A percentile compares a stretch with the other conserved stretches of the same genome.
Evolutionary conservation across 1,284 basidiomycete species (phyloP).

Genomic region (Ceratobasidium sp.): DNA sequence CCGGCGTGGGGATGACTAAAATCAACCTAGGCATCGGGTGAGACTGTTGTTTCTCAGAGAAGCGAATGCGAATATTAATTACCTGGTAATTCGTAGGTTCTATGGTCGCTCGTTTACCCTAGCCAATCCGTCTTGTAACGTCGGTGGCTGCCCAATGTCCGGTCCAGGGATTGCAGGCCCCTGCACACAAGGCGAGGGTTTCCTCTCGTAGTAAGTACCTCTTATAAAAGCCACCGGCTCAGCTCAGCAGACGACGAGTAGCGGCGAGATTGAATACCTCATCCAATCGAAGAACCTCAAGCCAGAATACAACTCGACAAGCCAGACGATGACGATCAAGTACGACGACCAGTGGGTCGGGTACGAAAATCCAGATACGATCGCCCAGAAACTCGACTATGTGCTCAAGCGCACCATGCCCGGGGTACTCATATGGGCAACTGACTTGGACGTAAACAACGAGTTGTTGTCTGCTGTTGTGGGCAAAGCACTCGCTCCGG

Average conservation of each 20-base stretch:
- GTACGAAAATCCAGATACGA: conserved; percentile 32
- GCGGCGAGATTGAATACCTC: conserved; percentile 35
- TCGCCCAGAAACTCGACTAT: conserved; percentile 32
- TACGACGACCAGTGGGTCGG: conserved; percentile 40
- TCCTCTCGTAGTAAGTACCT: conserved; percentile 20
- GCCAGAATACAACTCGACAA: conserved; percentile 26
- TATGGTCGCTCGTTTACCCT: conserved; percentile 41
- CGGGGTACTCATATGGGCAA: conserved; percentile 35
- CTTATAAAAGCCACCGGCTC: neutral
- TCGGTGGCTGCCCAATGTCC: conserved; percentile 31
- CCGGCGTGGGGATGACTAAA: conserved; percentile 21
- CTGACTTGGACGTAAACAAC: conserved; percentile 34
- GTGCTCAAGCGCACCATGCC: conserved; percentile 37
- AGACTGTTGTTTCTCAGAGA: neutral
- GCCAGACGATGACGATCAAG: conserved; percentile 35
- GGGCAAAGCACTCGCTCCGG: conserved; percentile 11
- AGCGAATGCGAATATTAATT: neutral
- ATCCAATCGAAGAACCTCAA: conserved; percentile 18
- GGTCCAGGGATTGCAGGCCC: conserved; percentile 29
- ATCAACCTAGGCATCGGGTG: conserved; percentile 35
- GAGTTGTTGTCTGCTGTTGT: conserved; percentile 21
- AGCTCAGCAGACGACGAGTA: neutral
- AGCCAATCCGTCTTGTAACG: conserved; percentile 26
- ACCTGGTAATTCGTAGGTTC: neutral
- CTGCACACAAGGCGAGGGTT: conserved; percentile 15